phyloP scores from a whole-genome alignment of 805 yeast genomes.

The Zygotorulaspora danielsina region DNA sequence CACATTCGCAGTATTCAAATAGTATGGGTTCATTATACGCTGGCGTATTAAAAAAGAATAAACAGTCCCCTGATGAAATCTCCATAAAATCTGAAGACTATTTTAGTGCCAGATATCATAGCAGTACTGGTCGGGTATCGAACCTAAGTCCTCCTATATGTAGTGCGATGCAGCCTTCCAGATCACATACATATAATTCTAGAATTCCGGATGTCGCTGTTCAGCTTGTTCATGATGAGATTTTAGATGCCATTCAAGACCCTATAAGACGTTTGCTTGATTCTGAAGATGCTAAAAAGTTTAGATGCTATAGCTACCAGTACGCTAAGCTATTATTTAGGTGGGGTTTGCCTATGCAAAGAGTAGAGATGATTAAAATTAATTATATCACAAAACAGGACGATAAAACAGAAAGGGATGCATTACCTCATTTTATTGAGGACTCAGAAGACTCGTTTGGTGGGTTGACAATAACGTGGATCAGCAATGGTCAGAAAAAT shows the following conservation, averaged over 20 bases:
- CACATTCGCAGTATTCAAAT: constrained; percentile 18
- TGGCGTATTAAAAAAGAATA: constrained; percentile 5
- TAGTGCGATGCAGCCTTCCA: constrained; percentile 4
- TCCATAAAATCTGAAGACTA: constrained; percentile 31
- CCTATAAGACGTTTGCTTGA: constrained; percentile 24
- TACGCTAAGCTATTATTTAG: constrained; percentile 72
- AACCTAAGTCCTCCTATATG: constrained; percentile 12
- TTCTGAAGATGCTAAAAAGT: constrained; percentile 27
- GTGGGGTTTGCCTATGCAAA: constrained; percentile 81
- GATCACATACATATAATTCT: constrained; percentile 6
- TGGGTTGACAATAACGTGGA: constrained; percentile 23
- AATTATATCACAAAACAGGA: constrained; percentile 32
- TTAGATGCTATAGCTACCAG: constrained; percentile 49
- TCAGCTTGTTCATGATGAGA: constrained; percentile 29
- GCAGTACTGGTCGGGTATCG: neutral
- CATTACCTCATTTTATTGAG: constrained; percentile 4
- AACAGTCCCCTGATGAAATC: constrained; percentile 12
- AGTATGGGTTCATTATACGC: constrained; percentile 10
- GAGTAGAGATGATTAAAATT: constrained; percentile 69
- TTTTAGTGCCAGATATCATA: constrained; percentile 17
- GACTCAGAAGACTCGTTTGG: constrained; percentile 13
- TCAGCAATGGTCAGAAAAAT: constrained; percentile 5
- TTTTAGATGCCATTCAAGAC: constrained; percentile 21
- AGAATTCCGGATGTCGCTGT: constrained; percentile 25
- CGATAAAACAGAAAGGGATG: neutral